Evolutionary conservation across 73 alveolate species (phyloP).

Genomic region (Paramecium octaurelia): DNA sequence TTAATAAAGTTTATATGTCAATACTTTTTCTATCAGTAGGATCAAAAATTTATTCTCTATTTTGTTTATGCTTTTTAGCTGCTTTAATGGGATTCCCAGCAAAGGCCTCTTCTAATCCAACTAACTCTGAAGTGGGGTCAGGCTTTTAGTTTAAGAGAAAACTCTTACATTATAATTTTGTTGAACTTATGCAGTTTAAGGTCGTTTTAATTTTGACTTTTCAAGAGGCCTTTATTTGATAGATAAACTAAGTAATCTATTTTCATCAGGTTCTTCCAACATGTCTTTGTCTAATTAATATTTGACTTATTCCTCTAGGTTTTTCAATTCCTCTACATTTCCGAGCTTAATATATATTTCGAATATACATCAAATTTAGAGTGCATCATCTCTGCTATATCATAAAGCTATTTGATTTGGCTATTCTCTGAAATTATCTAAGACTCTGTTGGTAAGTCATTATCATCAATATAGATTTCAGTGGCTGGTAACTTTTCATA

Average conservation of each 20-base stretch:
- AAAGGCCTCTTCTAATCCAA: not conserved
- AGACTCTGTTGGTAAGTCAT: not conserved
- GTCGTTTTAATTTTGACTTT: not conserved
- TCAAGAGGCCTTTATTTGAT: slow-evolving; percentile 16
- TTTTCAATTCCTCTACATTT: not conserved
- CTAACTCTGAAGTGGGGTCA: slow-evolving; percentile 10
- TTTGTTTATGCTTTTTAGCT: not conserved
- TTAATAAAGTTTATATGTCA: slow-evolving; percentile 2
- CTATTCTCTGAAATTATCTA: not conserved
- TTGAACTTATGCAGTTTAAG: slow-evolving; percentile 6
- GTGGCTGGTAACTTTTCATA: not conserved
- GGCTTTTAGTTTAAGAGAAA: not conserved
- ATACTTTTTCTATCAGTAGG: slow-evolving; percentile 35
- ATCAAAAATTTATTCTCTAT: not conserved
- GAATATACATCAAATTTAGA: not conserved
- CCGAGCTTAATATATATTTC: not conserved
- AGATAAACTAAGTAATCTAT: not conserved
- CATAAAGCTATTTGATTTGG: not conserved
- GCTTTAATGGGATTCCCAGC: slow-evolving; percentile 46
- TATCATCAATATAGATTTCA: not conserved
- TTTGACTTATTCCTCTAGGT: not conserved
- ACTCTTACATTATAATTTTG: not conserved
- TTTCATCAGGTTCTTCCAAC: slow-evolving; percentile 38
- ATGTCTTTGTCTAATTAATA: not conserved
- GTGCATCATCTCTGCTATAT: not conserved